phyloP scores from a whole-genome alignment of 2,329 filamentous ascomycete genomes.

The Catunica adiposa region DNA sequence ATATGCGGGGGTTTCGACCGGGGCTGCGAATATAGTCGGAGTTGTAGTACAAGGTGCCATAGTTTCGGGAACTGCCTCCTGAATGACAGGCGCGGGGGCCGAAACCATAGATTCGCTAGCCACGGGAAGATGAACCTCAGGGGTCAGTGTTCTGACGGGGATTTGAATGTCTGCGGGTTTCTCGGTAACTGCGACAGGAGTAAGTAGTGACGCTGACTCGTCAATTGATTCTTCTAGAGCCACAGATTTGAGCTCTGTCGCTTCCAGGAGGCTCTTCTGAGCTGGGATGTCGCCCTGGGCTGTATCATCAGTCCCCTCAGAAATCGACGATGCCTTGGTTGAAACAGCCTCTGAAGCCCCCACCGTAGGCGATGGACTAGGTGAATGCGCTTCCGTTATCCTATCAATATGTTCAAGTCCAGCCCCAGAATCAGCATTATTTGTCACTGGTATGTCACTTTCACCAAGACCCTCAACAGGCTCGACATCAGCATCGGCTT shows the following conservation, averaged over 20 bases:
- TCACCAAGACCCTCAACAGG: slow-evolving; percentile 24
- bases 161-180: background rate
- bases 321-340: slow-evolving; percentile 47
- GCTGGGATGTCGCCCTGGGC: slow-evolving; percentile 26
- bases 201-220: background rate
- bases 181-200: background rate
- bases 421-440: slow-evolving; percentile 37
- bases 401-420: slow-evolving; percentile 26
- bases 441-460: slow-evolving; percentile 3
- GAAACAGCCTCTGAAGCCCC: slow-evolving; percentile 40
- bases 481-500: slow-evolving; percentile 17
- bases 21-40: background rate
- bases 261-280: slow-evolving; percentile 16
- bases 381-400: slow-evolving; percentile 34
- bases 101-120: background rate
- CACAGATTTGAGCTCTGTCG: slow-evolving; percentile 1
- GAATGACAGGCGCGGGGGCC: background rate
- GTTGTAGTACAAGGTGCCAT: background rate
- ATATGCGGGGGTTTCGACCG: background rate
- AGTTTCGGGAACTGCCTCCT: background rate
- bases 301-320: slow-evolving; percentile 46
- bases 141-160: background rate
- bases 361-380: slow-evolving; percentile 38
- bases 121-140: background rate
- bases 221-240: background rate